Evolutionary conservation across 257 asterid genomes (phyloP).

Genomic region (Cynanchum wilfordii): DNA sequence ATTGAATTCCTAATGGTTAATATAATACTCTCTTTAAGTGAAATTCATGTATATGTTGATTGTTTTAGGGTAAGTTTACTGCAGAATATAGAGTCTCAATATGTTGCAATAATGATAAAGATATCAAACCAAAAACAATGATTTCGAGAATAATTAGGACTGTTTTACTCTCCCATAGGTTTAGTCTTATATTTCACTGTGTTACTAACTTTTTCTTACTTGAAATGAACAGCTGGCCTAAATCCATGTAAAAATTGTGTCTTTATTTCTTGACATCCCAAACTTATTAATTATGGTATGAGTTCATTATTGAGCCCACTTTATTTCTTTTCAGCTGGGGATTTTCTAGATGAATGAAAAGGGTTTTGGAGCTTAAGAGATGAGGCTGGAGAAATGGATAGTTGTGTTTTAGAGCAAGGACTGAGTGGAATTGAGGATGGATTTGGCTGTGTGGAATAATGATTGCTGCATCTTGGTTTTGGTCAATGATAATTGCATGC

Average conservation of each 20-base stretch:
- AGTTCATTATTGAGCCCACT: background rate
- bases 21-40: no score
- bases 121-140: background rate
- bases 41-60: background rate
- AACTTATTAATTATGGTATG: no score
- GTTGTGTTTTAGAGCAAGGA: background rate
- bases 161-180: background rate
- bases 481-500: background rate
- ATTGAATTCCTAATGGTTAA: no score
- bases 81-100: background rate
- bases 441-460: background rate
- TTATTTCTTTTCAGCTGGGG: background rate
- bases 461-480: background rate
- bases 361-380: background rate
- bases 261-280: background rate
- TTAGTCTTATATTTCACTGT: background rate
- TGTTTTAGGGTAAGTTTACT: background rate
- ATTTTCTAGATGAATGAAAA: background rate
- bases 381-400: background rate
- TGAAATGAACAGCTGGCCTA: background rate
- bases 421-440: background rate
- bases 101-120: background rate
- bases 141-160: background rate
- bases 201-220: background rate
- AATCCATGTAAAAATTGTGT: background rate